phyloP scores from a whole-genome alignment of 306 rosid species.

The Cercis canadensis region DNA sequence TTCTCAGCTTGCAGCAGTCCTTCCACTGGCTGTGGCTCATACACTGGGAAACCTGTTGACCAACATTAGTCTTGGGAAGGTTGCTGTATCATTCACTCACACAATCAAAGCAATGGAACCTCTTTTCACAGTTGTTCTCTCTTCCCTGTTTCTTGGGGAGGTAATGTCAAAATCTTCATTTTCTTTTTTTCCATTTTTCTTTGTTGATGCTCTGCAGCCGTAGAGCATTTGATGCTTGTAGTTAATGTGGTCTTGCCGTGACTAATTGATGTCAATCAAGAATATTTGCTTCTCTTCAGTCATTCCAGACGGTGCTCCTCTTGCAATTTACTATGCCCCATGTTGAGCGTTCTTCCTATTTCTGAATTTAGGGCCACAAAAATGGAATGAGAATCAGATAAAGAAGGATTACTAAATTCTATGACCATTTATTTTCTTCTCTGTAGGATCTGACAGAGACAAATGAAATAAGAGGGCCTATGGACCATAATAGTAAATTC shows the following conservation, averaged over 20 bases:
- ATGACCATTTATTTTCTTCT: not conserved
- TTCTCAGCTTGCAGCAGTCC: slow-evolving; percentile 54
- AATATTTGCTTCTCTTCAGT: not conserved
- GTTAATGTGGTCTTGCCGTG: not conserved
- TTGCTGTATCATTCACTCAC: slow-evolving; percentile 85
- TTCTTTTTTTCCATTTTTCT: not conserved
- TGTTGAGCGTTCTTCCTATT: not conserved
- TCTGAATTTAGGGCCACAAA: not conserved
- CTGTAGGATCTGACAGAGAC: not conserved
- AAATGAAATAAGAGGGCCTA: not conserved
- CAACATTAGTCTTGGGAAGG: slow-evolving; percentile 73
- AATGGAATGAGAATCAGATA: not conserved
- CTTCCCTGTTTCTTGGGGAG: slow-evolving; percentile 67
- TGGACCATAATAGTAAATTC: too few species aligned
- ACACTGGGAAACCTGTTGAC: slow-evolving; percentile 77
- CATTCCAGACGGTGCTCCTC: not conserved
- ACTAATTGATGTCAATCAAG: not conserved
- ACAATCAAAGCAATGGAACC: slow-evolving; percentile 88
- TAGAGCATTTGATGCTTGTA: not conserved
- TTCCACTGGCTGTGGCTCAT: slow-evolving; percentile 73
- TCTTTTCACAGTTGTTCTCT: slow-evolving; percentile 71
- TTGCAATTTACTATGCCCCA: not conserved
- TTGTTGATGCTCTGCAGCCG: not conserved
- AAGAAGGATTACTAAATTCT: not conserved
- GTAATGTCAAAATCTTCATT: slow-evolving; percentile 47